Percentiles rank a stretch among this genome's conserved stretches.
phyloP scores from a whole-genome alignment of 345 rosid genomes.

The Noccaea bulbosa region DNA sequence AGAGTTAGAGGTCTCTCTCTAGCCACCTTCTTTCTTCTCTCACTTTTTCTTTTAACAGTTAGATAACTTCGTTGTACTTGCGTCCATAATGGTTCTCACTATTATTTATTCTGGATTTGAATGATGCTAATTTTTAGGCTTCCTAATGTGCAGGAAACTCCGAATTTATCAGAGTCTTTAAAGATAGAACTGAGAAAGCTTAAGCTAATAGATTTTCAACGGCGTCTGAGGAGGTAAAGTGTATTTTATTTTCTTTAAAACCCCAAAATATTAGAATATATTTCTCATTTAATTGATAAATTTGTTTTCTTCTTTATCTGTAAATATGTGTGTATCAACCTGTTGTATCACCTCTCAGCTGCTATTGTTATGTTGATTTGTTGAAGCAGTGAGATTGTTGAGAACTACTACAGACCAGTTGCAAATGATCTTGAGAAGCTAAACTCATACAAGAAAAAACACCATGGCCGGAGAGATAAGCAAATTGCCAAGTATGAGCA shows the following conservation, averaged over 20 bases:
- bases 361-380: conserved; percentile 27
- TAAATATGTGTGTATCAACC: neutral
- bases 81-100: neutral
- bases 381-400: conserved; percentile 69
- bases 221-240: conserved; percentile 74
- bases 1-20: conserved; percentile 62
- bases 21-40: conserved; percentile 5
- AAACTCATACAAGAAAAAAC: conserved; percentile 68
- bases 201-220: conserved; percentile 74
- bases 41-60: conserved; percentile 20
- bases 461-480: conserved; percentile 87
- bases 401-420: conserved; percentile 78
- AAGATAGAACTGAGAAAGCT: conserved; percentile 91
- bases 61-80: neutral
- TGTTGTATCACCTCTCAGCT: conserved; percentile 5
- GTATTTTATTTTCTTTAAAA: neutral
- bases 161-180: conserved; percentile 80
- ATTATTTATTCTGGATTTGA: neutral
- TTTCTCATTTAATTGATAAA: conserved; percentile 4
- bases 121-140: neutral
- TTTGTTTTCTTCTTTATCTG: neutral
- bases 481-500: conserved; percentile 83
- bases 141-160: conserved; percentile 58
- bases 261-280: neutral
- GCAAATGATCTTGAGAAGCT: conserved; percentile 69